phyloP scores from a whole-genome alignment of 352 stramenopile genomes.

The Globisporangium camurandrum region DNA sequence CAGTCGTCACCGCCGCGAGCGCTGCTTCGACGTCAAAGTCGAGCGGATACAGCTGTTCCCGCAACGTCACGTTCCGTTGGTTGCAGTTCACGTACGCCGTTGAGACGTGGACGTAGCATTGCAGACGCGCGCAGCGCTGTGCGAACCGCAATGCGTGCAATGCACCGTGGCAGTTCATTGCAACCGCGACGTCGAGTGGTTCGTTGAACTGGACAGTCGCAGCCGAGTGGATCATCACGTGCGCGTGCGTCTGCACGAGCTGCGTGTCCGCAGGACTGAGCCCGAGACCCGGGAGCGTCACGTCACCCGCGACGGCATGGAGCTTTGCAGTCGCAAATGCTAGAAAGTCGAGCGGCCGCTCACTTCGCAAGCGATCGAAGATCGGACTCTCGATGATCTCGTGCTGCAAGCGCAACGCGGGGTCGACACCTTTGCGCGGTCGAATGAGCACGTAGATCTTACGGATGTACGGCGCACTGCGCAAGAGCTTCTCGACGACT shows the following conservation, averaged over 20 bases:
- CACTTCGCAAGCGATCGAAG: conserved; percentile 57
- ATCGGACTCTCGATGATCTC: conserved; percentile 70
- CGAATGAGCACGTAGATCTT: conserved; percentile 78
- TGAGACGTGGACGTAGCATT: conserved; percentile 74
- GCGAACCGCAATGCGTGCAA: conserved; percentile 60
- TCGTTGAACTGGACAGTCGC: conserved; percentile 85
- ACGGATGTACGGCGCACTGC: conserved; percentile 45
- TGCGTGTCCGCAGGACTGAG: conserved; percentile 35
- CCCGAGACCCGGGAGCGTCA: conserved; percentile 56
- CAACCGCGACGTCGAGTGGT: conserved; percentile 73
- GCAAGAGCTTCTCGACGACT: conserved; percentile 75
- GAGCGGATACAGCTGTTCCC: conserved; percentile 75
- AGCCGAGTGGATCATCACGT: conserved; percentile 82
- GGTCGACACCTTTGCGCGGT: conserved; percentile 58
- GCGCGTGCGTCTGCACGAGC: conserved; percentile 30
- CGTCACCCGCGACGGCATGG: conserved; percentile 53
- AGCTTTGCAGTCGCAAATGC: conserved; percentile 51
- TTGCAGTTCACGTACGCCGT: conserved; percentile 86
- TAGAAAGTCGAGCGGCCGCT: conserved; percentile 38
- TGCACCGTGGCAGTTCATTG: conserved; percentile 79
- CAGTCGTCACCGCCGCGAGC: conserved; percentile 39
- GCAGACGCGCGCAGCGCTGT: conserved; percentile 34
- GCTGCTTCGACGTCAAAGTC: conserved; percentile 77
- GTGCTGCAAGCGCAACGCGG: conserved; percentile 46
- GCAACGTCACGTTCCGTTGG: conserved; percentile 40